Percentiles rank a stretch among this genome's conserved stretches.
Evolutionary conservation across 1,284 basidiomycete genomes (phyloP).

Genomic region (Leccinum colubrinum): DNA sequence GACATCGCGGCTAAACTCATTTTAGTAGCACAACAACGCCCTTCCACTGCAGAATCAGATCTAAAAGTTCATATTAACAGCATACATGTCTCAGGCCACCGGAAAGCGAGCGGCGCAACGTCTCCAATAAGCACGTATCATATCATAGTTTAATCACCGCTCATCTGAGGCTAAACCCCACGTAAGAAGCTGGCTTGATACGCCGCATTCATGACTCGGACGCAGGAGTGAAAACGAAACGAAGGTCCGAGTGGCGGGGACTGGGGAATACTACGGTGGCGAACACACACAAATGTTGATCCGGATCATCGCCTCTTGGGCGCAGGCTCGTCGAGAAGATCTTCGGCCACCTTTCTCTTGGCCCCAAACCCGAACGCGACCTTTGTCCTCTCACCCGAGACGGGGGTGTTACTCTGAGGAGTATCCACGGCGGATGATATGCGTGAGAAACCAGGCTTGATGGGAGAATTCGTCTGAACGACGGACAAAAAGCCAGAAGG

Average conservation of each 20-base stretch:
- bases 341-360: constrained; percentile 75
- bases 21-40: background rate
- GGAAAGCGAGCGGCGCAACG: background rate
- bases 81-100: background rate
- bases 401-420: constrained; percentile 50
- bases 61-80: background rate
- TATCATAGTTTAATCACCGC: background rate
- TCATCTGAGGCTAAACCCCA: background rate
- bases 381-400: constrained; percentile 61
- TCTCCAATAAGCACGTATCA: background rate
- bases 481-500: constrained; percentile 38
- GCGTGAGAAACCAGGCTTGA: constrained; percentile 71
- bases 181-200: background rate
- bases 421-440: constrained; percentile 59
- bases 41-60: background rate
- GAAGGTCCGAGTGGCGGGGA: background rate
- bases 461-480: constrained; percentile 46
- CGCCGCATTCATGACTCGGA: background rate
- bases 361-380: constrained; percentile 72
- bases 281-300: background rate
- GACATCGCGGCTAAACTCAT: background rate
- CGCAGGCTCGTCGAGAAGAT: constrained; percentile 46
- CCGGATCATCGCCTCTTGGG: constrained; percentile 40
- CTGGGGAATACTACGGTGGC: background rate
- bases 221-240: background rate